Conservation (phyloP, 2,329 filamentous ascomycete genomes). For the Diaporthe ilicicola region DNA sequence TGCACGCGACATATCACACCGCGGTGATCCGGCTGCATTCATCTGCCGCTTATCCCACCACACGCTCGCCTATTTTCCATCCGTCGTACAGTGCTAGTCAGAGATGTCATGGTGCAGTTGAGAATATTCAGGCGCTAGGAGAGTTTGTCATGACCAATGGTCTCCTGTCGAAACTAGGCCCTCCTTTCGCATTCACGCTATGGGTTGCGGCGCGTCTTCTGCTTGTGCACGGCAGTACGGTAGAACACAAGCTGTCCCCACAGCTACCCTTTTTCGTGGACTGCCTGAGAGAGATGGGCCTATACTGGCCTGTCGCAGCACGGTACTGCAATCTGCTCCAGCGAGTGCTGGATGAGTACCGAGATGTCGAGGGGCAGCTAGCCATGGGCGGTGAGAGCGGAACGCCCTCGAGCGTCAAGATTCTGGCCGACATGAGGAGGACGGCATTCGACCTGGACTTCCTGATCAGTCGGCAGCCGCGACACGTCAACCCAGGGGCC, state of each 20-base stretch:
- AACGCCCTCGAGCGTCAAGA: slow-evolving; percentile 84
- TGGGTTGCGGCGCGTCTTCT: slow-evolving; percentile 91
- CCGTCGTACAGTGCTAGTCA: slow-evolving; percentile 88
- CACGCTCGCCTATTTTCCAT: slow-evolving; percentile 86
- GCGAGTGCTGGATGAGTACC: slow-evolving; percentile 86
- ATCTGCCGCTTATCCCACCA: slow-evolving; percentile 91
- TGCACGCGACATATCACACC: slow-evolving; percentile 90
- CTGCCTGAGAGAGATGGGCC: slow-evolving; percentile 80
- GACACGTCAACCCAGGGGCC: slow-evolving; percentile 46
- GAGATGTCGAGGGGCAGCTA: slow-evolving; percentile 77
- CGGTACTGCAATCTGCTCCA: slow-evolving; percentile 83
- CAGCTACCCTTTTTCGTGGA: slow-evolving; percentile 86
- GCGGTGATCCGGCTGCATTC: slow-evolving; percentile 91
- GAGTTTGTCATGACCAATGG: slow-evolving; percentile 80
- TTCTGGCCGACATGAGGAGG: slow-evolving; percentile 89
- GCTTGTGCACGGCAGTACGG: slow-evolving; percentile 89
- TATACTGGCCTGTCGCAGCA: slow-evolving; percentile 85
- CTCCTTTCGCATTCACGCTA: slow-evolving; percentile 89
- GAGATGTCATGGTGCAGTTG: slow-evolving; percentile 82
- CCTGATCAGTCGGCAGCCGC: slow-evolving; percentile 83
- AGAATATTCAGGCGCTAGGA: slow-evolving; percentile 80
- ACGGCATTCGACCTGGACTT: slow-evolving; percentile 92
- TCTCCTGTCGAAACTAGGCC: slow-evolving; percentile 82
- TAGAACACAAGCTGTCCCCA: slow-evolving; percentile 82
- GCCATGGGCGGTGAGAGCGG: slow-evolving; percentile 58